Base-by-base conservation (phyloP, 208 protist genomes). In the Crithidia sp. region DNA sequence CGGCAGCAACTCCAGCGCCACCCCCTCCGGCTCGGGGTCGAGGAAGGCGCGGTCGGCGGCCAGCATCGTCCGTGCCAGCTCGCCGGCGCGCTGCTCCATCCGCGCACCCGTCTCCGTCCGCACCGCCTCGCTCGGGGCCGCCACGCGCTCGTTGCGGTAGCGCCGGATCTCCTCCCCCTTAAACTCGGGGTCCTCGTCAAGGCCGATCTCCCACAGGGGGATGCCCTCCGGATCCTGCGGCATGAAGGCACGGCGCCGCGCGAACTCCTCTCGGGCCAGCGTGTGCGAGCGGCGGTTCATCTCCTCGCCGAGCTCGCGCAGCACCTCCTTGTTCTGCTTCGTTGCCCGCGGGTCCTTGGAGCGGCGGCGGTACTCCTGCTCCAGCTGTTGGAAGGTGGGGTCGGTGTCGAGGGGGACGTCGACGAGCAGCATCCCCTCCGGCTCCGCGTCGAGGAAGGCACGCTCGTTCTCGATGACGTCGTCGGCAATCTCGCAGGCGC, bases 341-440 rank as follows among this genome's bases (percentile, higher is more conserved):
- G 82, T 70, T 3, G 76, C 50, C 7, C 81, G 82, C 14, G 82
- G 85, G 62, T 95, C 86, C 62, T 77, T 85, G 37, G 60, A 71
- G 66, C 83, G 85, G 40, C 83, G 83, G 36, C 85, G 86, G 64
- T 88, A 87, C 79, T 96, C 91, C n/a, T 75, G 82, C 77, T 94
- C 89, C 37, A 96, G 76, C 62, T 86, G 76, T 57, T 71, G 57
- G 67, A 94, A 96, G 7, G 71, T 72, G 8, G 81, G 64, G 67
- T 96, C 92, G 76, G 79, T 80, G 76, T 95, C 92, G 43, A 96
- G 82, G 10, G 89, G 92, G 19, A 96, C 80, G 37, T 96, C 92
- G 16, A 9, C 65, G 49, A 96, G 65, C 36, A 71, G 73, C 92
- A 96, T 95, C 13, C 92, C 92, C 77, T 94, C 88, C 47, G 92